These are phyloP conservation scores for Rugonectria rugulosa DNA, from an alignment of 2,329 filamentous ascomycete genomes.

Conservation along the genomic window DNA sequence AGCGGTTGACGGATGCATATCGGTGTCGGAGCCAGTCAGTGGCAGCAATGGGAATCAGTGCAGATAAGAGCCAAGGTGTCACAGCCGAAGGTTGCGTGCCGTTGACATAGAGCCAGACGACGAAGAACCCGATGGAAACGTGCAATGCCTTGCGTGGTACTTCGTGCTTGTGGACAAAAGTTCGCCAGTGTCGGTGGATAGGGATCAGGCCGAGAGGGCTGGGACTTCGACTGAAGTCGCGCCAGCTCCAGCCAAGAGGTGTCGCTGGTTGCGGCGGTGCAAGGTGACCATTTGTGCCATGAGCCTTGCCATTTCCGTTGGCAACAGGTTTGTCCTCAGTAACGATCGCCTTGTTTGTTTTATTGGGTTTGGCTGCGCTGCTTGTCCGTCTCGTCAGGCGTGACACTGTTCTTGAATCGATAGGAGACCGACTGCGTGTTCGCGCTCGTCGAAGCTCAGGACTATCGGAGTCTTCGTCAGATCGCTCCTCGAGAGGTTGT, in stretches of 20 bases:
- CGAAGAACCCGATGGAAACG: slow-evolving; percentile 95
- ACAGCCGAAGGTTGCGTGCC: slow-evolving; percentile 81
- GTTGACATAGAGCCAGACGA: slow-evolving; percentile 82
- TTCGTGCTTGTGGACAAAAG: slow-evolving; percentile 94
- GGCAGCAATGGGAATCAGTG: slow-evolving; percentile 83
- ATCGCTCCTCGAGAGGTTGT: slow-evolving; percentile 66
- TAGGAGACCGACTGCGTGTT: slow-evolving; percentile 75
- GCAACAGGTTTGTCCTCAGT: slow-evolving; percentile 35
- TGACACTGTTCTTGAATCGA: slow-evolving; percentile 58
- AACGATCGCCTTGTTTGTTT: slow-evolving; percentile 31
- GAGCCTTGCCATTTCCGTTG: slow-evolving; percentile 45
- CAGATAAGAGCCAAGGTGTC: slow-evolving; percentile 82
- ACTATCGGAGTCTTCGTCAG: slow-evolving; percentile 55
- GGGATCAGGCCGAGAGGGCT: slow-evolving; percentile 94
- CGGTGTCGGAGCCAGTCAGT: slow-evolving; percentile 85
- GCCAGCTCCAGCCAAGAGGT: slow-evolving; percentile 76
- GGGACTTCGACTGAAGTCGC: slow-evolving; percentile 88
- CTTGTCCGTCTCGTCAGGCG: slow-evolving; percentile 60
- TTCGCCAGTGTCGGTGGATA: slow-evolving; percentile 90
- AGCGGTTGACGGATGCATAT: slow-evolving; percentile 79
- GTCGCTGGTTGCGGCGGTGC: slow-evolving; percentile 70
- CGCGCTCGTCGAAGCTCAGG: slow-evolving; percentile 68
- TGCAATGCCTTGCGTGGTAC: slow-evolving; percentile 93
- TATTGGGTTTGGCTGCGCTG: slow-evolving; percentile 41
- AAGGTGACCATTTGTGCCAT: slow-evolving; percentile 68